Evolutionary conservation across 805 yeast genomes (phyloP), one percentile per base, ranked within the genome.

Genomic region (Yamadazyma paraphyllophila): DNA sequence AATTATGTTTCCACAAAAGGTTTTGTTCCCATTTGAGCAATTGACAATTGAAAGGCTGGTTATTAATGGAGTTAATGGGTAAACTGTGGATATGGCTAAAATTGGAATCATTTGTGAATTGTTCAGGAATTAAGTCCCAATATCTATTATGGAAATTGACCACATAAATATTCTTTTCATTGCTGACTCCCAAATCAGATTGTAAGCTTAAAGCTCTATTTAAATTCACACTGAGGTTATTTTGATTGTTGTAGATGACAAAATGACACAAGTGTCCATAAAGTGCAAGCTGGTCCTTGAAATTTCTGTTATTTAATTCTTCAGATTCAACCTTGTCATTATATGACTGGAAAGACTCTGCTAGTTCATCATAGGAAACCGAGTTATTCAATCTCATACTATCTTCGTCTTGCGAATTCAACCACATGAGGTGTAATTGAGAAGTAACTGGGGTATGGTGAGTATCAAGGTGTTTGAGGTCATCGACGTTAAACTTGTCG

Each of bases 211-310:
- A 46, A 2, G 66, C 61, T 34, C 52, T 56, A 12, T 58, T 53
- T 39, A 52, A 35, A 34, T 56, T 58, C 15, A 41, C 46, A 15
- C 43, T 35, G n/a, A 51, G 46, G 39, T 51, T 36, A 36, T 43
- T 51, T 6, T 50, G 50, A 44, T 58, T 58, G 45, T 63, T 65
- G 51, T 67, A 69, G 16, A 67, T 46, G 2, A 68, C 50, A 42
- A 67, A 65, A 42, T 65, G 57, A 10, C 64, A 59, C n/a, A 67
- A 47, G 9, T 64, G 58, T 1, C 71, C 66, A 61, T 62, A 58
- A 35, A 68, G 49, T 42, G 55, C 55, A 24, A 59, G 50, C 48
- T 68, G 73, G 35, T 49, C 49, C 24, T 51, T 46, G 47, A 49
- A 68, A 51, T 66, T 67, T 7, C 74, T 51, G 42, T 62, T 67